Base-by-base conservation (phyloP, 2,329 filamentous ascomycete genomes). In the Geosmithia flava region DNA sequence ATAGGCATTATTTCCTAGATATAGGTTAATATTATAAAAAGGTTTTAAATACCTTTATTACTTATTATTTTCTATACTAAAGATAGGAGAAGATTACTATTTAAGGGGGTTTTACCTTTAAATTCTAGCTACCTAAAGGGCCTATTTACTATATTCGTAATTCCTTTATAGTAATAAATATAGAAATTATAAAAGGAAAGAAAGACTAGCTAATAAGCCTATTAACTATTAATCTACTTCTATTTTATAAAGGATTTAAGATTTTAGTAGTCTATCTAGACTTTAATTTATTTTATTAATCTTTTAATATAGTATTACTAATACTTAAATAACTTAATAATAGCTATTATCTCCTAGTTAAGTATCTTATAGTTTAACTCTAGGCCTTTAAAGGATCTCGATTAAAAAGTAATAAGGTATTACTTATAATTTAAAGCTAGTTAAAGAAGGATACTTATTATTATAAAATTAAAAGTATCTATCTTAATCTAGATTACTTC, bases 241-340 rank as follows among this genome's bases (percentile, higher is more conserved):
- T 2, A 33, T 53, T 30, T 56, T 13, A 19, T 39, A 45, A 55
- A 54, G 3, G 52, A 51, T 13, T 5, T 29, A n/a, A 54, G 55
- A 50, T 59, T 57, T 19, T 59, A 53, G 51, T 58, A 53, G 42
- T 56, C 41, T 15, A 47, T 46, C 39, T 46, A 49, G 6, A 45
- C 23, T 45, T 45, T 45, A 45, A 30, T 19, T 33, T 29, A 30
- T 30, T 29, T 30, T 30, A n/a, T 30, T n/a, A 3, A 30, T 17
- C 44, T 30, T 30, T n/a, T 17, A 27, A 45, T 15, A 19, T 45
- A 45, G 27, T 45, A 45, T 16, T 30, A 16, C 5, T 16, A 50
- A 48, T 46, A 33, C 23, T 44, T 42, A 42, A 50, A 43, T 45
- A 40, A 37, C 20, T 47, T 27, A n/a, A 51, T 44, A 33, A 51